These are phyloP conservation scores for Obba rivulosa DNA, from an alignment of 768 basidiomycete genomes.

Conservation along the genomic window DNA sequence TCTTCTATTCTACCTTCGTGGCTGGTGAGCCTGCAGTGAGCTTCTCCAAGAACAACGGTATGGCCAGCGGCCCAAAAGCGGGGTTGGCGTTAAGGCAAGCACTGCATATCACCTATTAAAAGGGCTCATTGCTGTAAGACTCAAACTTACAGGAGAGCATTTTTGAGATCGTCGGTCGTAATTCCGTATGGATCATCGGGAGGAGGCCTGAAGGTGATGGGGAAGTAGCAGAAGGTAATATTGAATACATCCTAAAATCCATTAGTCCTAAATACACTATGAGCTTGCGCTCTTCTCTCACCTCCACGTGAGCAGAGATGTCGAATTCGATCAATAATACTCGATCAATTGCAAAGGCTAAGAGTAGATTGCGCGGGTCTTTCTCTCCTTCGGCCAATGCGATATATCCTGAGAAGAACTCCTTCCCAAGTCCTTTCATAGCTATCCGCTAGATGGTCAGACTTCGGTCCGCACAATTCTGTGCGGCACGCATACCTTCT, in stretches of 20 bases:
- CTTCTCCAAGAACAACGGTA: conserved; percentile 90
- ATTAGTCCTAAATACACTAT: neutral
- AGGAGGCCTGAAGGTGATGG: conserved; percentile 93
- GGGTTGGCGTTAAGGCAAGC: conserved; percentile 75
- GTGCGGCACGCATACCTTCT: conserved; percentile 41
- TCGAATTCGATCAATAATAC: conserved; percentile 88
- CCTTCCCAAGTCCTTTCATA: conserved; percentile 64
- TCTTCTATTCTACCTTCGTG: conserved; percentile 91
- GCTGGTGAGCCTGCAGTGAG: conserved; percentile 72
- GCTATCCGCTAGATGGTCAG: conserved; percentile 34
- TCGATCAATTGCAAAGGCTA: conserved; percentile 86
- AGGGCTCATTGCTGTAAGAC: neutral
- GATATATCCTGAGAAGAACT: conserved; percentile 74
- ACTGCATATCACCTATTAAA: conserved; percentile 29
- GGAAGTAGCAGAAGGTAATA: conserved; percentile 97
- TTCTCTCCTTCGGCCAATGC: conserved; percentile 91
- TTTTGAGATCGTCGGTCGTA: conserved; percentile 78
- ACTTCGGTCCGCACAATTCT: neutral
- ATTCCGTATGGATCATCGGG: conserved; percentile 94
- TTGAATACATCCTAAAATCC: conserved; percentile 76
- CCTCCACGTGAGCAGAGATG: conserved; percentile 69
- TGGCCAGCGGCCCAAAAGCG: conserved; percentile 75
- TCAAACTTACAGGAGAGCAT: conserved; percentile 52
- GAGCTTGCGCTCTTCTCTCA: conserved; percentile 28
- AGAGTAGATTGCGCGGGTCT: conserved; percentile 88